A percentile compares a stretch with the other conserved stretches of the same genome.
Evolutionary conservation across 2,329 filamentous ascomycete genomes (phyloP).

Genomic region (Colletotrichum cereale): DNA sequence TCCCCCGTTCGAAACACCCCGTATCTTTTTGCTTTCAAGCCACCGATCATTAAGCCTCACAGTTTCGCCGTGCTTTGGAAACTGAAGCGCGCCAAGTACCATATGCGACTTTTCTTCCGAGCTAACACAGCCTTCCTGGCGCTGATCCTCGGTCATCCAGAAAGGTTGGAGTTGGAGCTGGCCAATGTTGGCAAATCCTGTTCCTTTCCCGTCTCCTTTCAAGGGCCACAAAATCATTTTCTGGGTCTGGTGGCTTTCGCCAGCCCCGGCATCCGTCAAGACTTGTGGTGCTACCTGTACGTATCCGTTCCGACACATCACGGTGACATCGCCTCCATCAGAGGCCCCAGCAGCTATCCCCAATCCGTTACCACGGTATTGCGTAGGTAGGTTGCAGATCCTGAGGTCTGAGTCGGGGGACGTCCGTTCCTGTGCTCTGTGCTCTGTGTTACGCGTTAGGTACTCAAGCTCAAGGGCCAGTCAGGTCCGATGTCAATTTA

Average conservation of each 20-base stretch:
- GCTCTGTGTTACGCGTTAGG: constrained; percentile 11
- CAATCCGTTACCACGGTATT: constrained; percentile 16
- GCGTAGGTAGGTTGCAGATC: constrained; percentile 29
- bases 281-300: not conserved
- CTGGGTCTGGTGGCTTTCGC: not conserved
- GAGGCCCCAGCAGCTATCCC: constrained; percentile 12
- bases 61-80: not conserved
- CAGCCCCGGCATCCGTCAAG: not conserved
- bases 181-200: not conserved
- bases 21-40: not conserved
- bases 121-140: constrained; percentile 20
- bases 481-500: constrained; percentile 8
- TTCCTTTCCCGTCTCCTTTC: not conserved
- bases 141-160: constrained; percentile 2
- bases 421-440: constrained; percentile 19
- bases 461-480: not conserved
- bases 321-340: constrained; percentile 25
- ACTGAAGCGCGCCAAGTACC: constrained; percentile 8
- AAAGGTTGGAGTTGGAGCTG: not conserved
- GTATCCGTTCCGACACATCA: constrained; percentile 10
- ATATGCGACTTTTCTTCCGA: not conserved
- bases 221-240: not conserved
- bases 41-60: not conserved
- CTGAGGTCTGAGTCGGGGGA: constrained; percentile 26
- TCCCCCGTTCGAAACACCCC: not conserved